Evolutionary conservation across 306 rosid species (phyloP), one percentile per base, ranked within the genome.

Genomic region (Malus asiatica): DNA sequence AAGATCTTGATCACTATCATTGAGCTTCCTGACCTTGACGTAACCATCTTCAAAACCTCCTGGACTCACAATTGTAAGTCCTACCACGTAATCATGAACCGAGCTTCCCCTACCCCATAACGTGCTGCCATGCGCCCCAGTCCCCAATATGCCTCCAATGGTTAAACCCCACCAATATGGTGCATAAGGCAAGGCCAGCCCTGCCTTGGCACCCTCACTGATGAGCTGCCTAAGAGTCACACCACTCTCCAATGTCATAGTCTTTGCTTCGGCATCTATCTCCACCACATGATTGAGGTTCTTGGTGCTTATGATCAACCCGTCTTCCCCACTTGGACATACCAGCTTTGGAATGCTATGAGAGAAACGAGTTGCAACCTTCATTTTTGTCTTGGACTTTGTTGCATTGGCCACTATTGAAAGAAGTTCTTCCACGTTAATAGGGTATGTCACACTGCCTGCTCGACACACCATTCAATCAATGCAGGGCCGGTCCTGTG

Each of bases 151-250:
- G 3, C 96, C 98, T 1, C 96, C 94, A 8, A 91, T 81, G 4
- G 93, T 91, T 45, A 91, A 25, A 3, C 98, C 98, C 88, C 83
- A 87, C 97, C 97, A 94, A 62, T 94, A 94, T 0, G 94, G 94
- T 0, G 91, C 52, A 42, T 85, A 79, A 2, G 96, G 93, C 82
- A 90, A 63, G 0, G 87, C 94, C 82, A 94, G 68, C 3, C 88
- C 88, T 0, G 40, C 87, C 58, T 53, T 73, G 1, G 93, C 85
- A 48, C 90, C 96, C 42, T 81, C 91, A 11, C 44, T 52, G 18
- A 91, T 90, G 0, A 90, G 20, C 23, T 86, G 70, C 81, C 77
- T 84, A 63, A 91, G 8, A 25, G 89, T 84, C 58, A 83, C 96
- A 1, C 98, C 96, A 30, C 89, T 85, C 80, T 85, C 90, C 61